Percentiles rank a stretch among this genome's conserved stretches.
Evolutionary conservation across 805 yeast species (phyloP).

Genomic region (Sungouiella blattae): DNA sequence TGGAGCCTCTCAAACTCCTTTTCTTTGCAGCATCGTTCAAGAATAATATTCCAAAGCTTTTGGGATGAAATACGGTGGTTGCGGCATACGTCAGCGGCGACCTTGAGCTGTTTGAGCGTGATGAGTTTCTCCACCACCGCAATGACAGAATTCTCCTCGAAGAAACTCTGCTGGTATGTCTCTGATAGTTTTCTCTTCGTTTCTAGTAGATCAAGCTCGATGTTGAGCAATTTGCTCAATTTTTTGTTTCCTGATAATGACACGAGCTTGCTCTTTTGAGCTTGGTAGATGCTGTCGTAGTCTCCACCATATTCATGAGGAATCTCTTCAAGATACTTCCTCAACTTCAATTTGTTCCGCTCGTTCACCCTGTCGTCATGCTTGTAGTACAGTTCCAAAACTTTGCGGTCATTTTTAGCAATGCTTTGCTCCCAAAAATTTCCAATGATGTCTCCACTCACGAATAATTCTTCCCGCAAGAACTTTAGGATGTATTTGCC

Average conservation of each 20-base stretch:
- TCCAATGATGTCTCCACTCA: conserved; percentile 37
- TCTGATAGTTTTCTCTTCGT: conserved; percentile 30
- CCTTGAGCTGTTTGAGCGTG: conserved; percentile 44
- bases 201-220: conserved; percentile 31
- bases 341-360: conserved; percentile 16
- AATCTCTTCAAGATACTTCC: conserved; percentile 15
- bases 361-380: conserved; percentile 29
- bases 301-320: conserved; percentile 7
- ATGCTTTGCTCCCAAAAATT: conserved; percentile 34
- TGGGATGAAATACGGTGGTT: conserved; percentile 57
- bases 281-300: conserved; percentile 18
- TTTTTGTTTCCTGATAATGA: conserved; percentile 14
- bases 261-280: conserved; percentile 22
- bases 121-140: conserved; percentile 26
- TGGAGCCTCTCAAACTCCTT: conserved; percentile 55
- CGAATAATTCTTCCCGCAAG: conserved; percentile 21
- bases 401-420: conserved; percentile 20
- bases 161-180: conserved; percentile 31
- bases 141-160: conserved; percentile 21
- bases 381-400: conserved; percentile 26
- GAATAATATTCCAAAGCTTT: conserved; percentile 52
- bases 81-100: conserved; percentile 46
- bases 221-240: conserved; percentile 19
- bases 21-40: conserved; percentile 44
- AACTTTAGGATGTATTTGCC: conserved; percentile 10